Base-by-base conservation (phyloP, 345 rosid genomes). In the Mallotus nudiflorus region DNA sequence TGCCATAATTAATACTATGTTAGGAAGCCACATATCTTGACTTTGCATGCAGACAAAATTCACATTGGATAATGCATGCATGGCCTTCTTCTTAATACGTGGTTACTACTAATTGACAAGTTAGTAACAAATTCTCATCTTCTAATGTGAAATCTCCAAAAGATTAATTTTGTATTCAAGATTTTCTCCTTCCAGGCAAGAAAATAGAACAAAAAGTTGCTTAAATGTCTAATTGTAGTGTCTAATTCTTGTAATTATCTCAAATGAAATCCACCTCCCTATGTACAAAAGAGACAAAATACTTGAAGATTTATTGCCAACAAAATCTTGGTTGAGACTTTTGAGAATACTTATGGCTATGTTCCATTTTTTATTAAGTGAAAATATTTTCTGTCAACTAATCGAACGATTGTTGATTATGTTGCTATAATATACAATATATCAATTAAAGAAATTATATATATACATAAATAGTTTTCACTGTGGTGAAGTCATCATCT, bases 11-110 rank as follows among this genome's bases (percentile, higher is more conserved):
- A 18, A 12, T 62, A n/a, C n/a, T 22, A 6, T 31, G 29, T 7
- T 19, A 22, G 13, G n/a, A 24, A 39, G 61, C 70, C 58, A 37
- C 61, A 37, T 52, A 14, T 67, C 61, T 67, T 67, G 70, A 67
- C 70, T 37, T 53, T 37, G 50, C 15, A 20, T 8, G 7, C 9
- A 48, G 54, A 63, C 67, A 45, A 25, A 14, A n/a, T n/a, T 16
- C 33, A 18, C 33, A 2, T 29, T 27, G 51, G 5, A 16, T 9
- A 6, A 13, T 24, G 3, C 18, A 39, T n/a, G n/a, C n/a, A n/a
- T 42, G 15, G 15, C 18, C 1, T 13, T n/a, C 6, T n/a, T 20
- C 20, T 35, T 39, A 33, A 33, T 33, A 33, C 37, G 37, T 33
- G 37, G 37, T 6, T 33, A 6, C 4, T 33, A 33, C 37, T 33